These are phyloP conservation scores for Euphrasia arctica DNA, from an alignment of 305 asterid species.

Conservation along the genomic window DNA sequence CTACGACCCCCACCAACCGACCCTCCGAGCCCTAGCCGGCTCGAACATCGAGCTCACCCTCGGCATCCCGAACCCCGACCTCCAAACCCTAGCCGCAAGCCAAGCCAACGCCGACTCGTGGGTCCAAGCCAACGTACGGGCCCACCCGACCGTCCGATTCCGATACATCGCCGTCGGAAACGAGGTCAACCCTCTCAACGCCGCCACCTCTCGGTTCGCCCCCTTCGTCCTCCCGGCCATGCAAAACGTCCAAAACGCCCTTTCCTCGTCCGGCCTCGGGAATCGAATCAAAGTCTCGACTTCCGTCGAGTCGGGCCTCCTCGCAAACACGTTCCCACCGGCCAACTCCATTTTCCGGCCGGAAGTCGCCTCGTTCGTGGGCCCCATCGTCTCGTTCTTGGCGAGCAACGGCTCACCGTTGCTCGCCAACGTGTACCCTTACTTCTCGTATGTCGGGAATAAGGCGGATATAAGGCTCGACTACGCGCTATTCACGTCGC, in stretches of 20 bases:
- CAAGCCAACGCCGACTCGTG: constrained; percentile 50
- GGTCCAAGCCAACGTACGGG: constrained; percentile 46
- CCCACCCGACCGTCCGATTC: constrained; percentile 30
- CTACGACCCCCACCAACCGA: constrained; percentile 35
- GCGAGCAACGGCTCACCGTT: constrained; percentile 24
- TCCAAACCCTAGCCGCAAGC: constrained; percentile 35
- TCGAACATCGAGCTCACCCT: constrained; percentile 52
- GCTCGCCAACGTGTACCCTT: constrained; percentile 39
- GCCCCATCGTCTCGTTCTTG: constrained; percentile 31
- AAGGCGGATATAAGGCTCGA: constrained; percentile 33
- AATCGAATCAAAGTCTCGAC: constrained; percentile 43
- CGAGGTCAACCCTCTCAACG: constrained; percentile 40
- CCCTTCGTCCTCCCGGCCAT: constrained; percentile 39
- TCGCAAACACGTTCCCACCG: constrained; percentile 43
- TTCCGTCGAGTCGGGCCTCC: constrained; percentile 33
- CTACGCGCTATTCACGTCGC: constrained; percentile 29
- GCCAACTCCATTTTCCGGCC: constrained; percentile 35
- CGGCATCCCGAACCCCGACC: constrained; percentile 51
- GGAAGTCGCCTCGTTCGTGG: constrained; percentile 25
- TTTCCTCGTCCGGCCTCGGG: constrained; percentile 35
- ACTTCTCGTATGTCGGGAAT: constrained; percentile 30
- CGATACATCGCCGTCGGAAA: constrained; percentile 66
- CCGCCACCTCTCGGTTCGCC: constrained; percentile 25
- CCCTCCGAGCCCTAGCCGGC: constrained; percentile 44
- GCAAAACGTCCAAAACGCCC: constrained; percentile 37